These are phyloP conservation scores for Diaporthe australafricana DNA, from an alignment of 2,329 filamentous ascomycete genomes.

Conservation along the genomic window DNA sequence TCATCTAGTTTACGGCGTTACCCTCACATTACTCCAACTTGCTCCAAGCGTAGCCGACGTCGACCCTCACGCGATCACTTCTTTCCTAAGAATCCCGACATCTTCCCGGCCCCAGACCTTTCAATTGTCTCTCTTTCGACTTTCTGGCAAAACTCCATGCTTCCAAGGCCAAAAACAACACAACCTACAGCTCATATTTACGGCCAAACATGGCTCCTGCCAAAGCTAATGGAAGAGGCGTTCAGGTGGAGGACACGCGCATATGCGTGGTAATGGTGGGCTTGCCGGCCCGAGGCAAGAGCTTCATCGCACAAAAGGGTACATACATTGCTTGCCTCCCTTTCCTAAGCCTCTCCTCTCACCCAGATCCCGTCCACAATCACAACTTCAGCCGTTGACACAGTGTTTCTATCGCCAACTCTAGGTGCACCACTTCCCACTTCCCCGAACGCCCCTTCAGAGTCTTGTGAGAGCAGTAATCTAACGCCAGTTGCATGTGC, in stretches of 20 bases:
- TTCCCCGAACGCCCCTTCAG: conserved; percentile 35
- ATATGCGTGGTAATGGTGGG: conserved; percentile 99
- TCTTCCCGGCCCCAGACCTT: conserved; percentile 8
- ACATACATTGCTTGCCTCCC: conserved; percentile 45
- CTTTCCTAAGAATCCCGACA: conserved; percentile 27
- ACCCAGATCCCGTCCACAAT: not conserved
- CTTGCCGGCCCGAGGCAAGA: conserved; percentile 94
- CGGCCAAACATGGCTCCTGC: conserved; percentile 54
- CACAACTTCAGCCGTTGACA: conserved; percentile 22
- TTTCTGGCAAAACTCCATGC: conserved; percentile 28
- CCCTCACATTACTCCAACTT: conserved; percentile 16
- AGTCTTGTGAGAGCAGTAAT: conserved; percentile 37
- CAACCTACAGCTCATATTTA: conserved; percentile 12
- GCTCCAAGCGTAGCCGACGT: not conserved
- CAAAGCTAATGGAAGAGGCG: conserved; percentile 73
- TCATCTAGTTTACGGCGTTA: conserved; percentile 10
- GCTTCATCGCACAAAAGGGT: conserved; percentile 98
- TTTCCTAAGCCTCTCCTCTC: not conserved
- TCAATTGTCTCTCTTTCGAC: conserved; percentile 20
- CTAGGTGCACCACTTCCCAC: conserved; percentile 34
- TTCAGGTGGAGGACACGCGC: conserved; percentile 93
- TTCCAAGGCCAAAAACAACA: conserved; percentile 12
- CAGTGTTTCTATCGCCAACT: conserved; percentile 16
- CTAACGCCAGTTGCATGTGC: conserved; percentile 39
- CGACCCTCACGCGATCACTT: conserved; percentile 33